Conservation (phyloP, 192 early-diverging fungal genomes). For the Coemansia sp. region DNA sequence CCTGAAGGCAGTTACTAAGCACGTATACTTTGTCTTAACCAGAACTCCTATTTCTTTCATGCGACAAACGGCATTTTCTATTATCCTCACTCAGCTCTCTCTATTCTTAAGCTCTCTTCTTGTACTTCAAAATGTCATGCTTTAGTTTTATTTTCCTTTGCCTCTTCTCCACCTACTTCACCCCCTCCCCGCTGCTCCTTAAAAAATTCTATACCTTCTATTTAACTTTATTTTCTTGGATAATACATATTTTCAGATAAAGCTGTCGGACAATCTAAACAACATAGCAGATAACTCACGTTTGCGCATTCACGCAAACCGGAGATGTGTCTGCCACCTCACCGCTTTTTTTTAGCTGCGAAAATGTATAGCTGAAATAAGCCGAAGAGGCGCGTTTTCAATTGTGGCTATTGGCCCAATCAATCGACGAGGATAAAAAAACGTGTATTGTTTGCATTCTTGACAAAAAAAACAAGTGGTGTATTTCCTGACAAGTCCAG, state of each 20-base stretch:
- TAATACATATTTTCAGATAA: neutral
- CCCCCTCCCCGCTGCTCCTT: neutral
- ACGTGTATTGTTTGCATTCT: too few species aligned
- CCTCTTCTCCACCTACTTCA: neutral
- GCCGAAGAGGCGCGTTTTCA: too few species aligned
- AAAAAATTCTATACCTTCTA: neutral
- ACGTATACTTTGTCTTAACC: neutral
- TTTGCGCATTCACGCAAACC: too few species aligned
- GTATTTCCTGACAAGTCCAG: too few species aligned
- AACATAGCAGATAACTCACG: too few species aligned
- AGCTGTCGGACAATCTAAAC: neutral
- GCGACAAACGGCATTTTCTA: constrained; percentile 16
- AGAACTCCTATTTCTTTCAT: neutral
- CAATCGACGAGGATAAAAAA: too few species aligned
- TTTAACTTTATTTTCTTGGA: neutral
- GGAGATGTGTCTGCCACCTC: too few species aligned
- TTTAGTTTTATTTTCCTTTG: neutral
- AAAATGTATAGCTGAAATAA: too few species aligned
- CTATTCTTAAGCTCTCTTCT: constrained; percentile 1
- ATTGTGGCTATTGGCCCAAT: too few species aligned
- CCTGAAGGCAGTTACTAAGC: constrained; percentile 38
- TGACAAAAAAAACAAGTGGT: too few species aligned
- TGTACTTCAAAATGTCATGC: constrained; percentile 13
- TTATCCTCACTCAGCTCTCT: neutral
- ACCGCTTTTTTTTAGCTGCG: too few species aligned